Conservation (phyloP, 2,329 filamentous ascomycete genomes). For the Endothia cerciana region DNA sequence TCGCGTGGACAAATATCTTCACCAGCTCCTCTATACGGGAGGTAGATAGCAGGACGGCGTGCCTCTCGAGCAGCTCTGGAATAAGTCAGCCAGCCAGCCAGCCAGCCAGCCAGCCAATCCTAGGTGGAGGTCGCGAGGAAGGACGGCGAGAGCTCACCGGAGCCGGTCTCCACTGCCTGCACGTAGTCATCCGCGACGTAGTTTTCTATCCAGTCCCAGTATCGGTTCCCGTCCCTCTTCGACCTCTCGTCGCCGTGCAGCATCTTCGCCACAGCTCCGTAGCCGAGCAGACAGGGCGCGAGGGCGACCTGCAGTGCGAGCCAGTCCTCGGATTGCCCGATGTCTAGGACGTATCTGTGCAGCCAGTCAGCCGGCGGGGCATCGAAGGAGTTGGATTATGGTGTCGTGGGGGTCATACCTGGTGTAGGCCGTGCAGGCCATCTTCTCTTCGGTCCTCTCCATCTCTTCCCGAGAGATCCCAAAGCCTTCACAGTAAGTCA, state of each 20-base stretch:
- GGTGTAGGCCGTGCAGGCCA: slow-evolving; percentile 48
- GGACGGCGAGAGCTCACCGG: slow-evolving; percentile 53
- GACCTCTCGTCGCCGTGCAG: slow-evolving; percentile 67
- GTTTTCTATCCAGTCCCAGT: slow-evolving; percentile 91
- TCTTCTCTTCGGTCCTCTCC: slow-evolving; percentile 66
- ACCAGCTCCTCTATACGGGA: slow-evolving; percentile 80
- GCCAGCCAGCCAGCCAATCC: neutral
- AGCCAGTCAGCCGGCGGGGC: slow-evolving; percentile 10
- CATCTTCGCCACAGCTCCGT: slow-evolving; percentile 76
- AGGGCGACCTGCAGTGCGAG: slow-evolving; percentile 83
- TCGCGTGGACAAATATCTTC: slow-evolving; percentile 84
- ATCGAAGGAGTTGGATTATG: too few relatives aligned
- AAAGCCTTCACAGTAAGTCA: slow-evolving; percentile 81
- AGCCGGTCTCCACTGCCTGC: slow-evolving; percentile 71
- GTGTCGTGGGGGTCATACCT: slow-evolving; percentile 66
- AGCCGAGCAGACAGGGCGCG: slow-evolving; percentile 88
- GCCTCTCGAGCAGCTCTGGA: slow-evolving; percentile 73
- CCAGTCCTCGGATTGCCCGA: slow-evolving; percentile 87
- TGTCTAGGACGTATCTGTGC: slow-evolving; percentile 77
- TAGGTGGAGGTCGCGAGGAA: neutral
- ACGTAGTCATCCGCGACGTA: slow-evolving; percentile 82
- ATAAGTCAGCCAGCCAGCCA: neutral
- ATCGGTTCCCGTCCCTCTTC: slow-evolving; percentile 67
- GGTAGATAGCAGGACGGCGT: slow-evolving; percentile 74
- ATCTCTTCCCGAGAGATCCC: slow-evolving; percentile 77